phyloP scores from a whole-genome alignment of 163 green algal genomes.

The Chlamydomonas reinhardtii region DNA sequence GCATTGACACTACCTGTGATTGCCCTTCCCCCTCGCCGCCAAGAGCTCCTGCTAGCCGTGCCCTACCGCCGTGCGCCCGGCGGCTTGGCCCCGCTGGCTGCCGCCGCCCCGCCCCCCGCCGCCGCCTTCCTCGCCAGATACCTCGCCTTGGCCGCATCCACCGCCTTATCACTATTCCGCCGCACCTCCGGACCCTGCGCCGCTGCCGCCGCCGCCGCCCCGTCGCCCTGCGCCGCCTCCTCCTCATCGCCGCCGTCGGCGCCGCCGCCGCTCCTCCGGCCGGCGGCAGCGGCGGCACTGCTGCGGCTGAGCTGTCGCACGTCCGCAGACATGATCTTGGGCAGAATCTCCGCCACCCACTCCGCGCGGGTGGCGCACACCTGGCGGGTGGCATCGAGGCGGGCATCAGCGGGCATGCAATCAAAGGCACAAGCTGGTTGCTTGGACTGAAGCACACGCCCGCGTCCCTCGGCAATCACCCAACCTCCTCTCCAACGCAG shows the following conservation, averaged over 20 bases:
- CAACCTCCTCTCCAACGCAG: too few relatives aligned
- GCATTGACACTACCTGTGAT: too few relatives aligned
- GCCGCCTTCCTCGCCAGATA: conserved; percentile 80
- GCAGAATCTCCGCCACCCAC: conserved; percentile 85
- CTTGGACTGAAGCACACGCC: too few relatives aligned
- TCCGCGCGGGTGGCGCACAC: conserved; percentile 82
- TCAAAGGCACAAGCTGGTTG: too few relatives aligned
- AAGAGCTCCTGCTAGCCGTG: too few relatives aligned
- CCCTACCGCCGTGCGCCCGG: too few relatives aligned
- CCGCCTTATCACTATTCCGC: conserved; percentile 71
- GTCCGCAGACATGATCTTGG: conserved; percentile 81
- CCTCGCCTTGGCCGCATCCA: conserved; percentile 74
- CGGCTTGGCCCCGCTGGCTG: too few relatives aligned
- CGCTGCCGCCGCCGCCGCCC: conserved; percentile 6
- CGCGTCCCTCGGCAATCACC: too few relatives aligned
- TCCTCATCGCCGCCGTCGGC: too few relatives aligned
- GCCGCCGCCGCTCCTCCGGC: background rate
- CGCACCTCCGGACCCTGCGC: conserved; percentile 17
- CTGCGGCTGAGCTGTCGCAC: conserved; percentile 83
- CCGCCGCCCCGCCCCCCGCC: too few relatives aligned
- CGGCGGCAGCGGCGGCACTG: background rate
- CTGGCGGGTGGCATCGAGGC: conserved; percentile 59
- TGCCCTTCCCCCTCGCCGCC: too few relatives aligned
- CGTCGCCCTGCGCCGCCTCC: background rate
- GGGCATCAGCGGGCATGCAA: too few relatives aligned